A percentile compares a stretch with the other conserved stretches of the same genome.
Conservation (phyloP, 169 alveolate species). For the Perkinsus marinus region DNA sequence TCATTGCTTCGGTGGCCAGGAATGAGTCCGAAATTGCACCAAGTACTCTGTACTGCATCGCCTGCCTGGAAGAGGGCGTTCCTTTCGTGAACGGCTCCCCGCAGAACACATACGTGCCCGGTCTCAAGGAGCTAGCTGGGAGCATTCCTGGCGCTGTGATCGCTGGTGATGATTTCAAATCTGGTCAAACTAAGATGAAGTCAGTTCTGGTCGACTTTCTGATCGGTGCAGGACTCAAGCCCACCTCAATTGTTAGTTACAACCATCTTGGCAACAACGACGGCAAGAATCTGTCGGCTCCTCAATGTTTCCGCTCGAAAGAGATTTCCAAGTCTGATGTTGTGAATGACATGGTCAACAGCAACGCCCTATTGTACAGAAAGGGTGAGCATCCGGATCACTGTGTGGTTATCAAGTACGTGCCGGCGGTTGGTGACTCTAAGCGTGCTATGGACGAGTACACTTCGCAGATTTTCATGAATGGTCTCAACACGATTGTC, state of each 20-base stretch:
- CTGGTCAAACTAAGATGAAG: slow-evolving; percentile 75
- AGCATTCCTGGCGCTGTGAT: slow-evolving; percentile 48
- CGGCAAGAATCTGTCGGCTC: slow-evolving; percentile 64
- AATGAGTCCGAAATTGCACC: slow-evolving; percentile 59
- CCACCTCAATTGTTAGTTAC: slow-evolving; percentile 64
- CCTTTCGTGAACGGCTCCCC: slow-evolving; percentile 74
- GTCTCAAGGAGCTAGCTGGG: slow-evolving; percentile 56
- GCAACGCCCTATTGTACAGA: slow-evolving; percentile 55
- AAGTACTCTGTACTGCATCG: slow-evolving; percentile 64
- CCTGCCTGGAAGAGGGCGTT: slow-evolving; percentile 57
- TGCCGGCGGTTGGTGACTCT: slow-evolving; percentile 77
- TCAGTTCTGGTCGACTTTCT: slow-evolving; percentile 64
- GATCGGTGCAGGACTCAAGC: slow-evolving; percentile 64
- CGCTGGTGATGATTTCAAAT: slow-evolving; percentile 76
- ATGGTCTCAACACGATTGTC: slow-evolving; percentile 64
- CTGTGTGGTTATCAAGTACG: slow-evolving; percentile 68
- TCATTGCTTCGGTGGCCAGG: slow-evolving; percentile 43
- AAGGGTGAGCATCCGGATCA: slow-evolving; percentile 52
- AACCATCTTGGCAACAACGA: slow-evolving; percentile 82
- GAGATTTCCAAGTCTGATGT: slow-evolving; percentile 69
- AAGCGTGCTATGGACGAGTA: slow-evolving; percentile 80
- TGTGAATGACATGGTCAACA: slow-evolving; percentile 62
- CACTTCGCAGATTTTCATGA: slow-evolving; percentile 63
- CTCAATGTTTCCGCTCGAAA: slow-evolving; percentile 59
- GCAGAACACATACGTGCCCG: slow-evolving; percentile 72